Evolutionary conservation across 1,139 yeast species (phyloP).

Genomic region (Blastobotrys illinoisensis): DNA sequence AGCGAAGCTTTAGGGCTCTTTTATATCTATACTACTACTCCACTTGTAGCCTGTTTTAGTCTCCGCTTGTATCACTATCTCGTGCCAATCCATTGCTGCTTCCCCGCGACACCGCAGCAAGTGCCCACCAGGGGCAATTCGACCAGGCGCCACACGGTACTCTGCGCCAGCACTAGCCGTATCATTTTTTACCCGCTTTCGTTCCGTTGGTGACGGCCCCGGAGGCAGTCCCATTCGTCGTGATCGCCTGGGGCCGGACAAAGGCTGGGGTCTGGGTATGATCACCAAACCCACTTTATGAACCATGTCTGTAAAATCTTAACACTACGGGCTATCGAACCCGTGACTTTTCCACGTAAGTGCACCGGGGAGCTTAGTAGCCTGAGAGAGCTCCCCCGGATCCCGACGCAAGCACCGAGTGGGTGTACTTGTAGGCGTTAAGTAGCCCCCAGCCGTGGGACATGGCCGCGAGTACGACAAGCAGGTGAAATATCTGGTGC

Average conservation of each 20-base stretch:
- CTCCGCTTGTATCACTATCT: neutral
- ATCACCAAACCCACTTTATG: neutral
- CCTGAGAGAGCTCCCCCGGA: neutral
- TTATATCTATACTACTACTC: neutral
- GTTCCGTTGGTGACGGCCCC: neutral
- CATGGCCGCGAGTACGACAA: slow-evolving; percentile 76
- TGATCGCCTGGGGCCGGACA: neutral
- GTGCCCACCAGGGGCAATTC: neutral
- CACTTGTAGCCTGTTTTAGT: neutral
- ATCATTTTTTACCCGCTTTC: neutral
- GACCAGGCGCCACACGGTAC: neutral
- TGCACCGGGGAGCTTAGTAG: neutral
- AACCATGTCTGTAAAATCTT: neutral
- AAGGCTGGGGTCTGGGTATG: neutral
- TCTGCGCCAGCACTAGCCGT: neutral
- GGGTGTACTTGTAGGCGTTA: slow-evolving; percentile 45
- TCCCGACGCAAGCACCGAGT: neutral
- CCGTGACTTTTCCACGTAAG: neutral
- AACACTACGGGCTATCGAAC: neutral
- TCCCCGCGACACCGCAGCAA: neutral
- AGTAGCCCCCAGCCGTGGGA: slow-evolving; percentile 67
- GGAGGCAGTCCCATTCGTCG: neutral
- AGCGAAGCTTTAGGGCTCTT: neutral
- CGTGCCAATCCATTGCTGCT: neutral
- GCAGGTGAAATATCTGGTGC: slow-evolving; percentile 80